Evolutionary conservation across 805 yeast species (phyloP).

Genomic region (Saturnispora ahearnii): DNA sequence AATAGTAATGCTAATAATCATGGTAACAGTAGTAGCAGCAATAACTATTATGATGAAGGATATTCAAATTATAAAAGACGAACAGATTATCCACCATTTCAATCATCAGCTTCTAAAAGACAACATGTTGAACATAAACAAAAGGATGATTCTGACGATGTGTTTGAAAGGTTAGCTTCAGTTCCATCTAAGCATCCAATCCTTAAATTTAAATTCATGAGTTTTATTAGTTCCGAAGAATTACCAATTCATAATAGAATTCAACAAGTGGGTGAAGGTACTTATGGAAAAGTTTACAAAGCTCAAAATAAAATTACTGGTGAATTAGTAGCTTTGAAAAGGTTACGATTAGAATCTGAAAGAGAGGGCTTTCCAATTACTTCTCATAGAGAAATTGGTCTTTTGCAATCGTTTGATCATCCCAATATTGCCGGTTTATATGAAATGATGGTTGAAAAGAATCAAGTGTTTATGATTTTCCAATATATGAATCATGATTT

Average conservation of each 20-base stretch:
- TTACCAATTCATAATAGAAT: conserved; percentile 54
- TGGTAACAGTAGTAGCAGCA: background rate
- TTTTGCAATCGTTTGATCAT: conserved; percentile 77
- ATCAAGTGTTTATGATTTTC: conserved; percentile 77
- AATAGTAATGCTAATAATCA: background rate
- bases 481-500: conserved; percentile 92
- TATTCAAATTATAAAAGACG: background rate
- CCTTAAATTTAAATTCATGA: conserved; percentile 5
- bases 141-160: conserved; percentile 11
- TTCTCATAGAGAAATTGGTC: conserved; percentile 82
- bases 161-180: conserved; percentile 7
- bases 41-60: background rate
- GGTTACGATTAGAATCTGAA: conserved; percentile 75
- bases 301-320: conserved; percentile 65
- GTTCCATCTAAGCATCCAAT: background rate
- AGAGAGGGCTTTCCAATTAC: conserved; percentile 95
- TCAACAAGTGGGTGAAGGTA: conserved; percentile 96
- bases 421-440: conserved; percentile 68
- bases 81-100: background rate
- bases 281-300: conserved; percentile 92
- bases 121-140: background rate
- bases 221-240: conserved; percentile 5
- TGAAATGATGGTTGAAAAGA: conserved; percentile 83
- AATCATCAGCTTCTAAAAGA: background rate
- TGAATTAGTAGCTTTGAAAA: conserved; percentile 76